Percentiles rank a stretch among this genome's conserved stretches.
phyloP scores from a whole-genome alignment of 305 asterid genomes.

The Fraxinus dipetala region DNA sequence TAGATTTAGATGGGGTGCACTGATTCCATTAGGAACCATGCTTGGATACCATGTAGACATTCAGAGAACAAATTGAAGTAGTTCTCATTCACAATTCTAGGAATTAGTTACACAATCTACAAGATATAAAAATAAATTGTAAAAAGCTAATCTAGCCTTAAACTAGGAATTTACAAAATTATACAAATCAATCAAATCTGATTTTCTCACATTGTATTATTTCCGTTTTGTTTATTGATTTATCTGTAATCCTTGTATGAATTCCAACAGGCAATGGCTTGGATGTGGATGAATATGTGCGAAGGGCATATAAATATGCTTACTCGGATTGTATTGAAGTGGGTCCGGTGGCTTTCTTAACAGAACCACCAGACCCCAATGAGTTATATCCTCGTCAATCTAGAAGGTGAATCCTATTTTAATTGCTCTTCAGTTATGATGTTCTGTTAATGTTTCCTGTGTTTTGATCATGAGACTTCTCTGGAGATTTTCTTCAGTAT shows the following conservation, averaged over 20 bases:
- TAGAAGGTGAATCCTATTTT: conserved; percentile 57
- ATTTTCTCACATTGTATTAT: conserved; percentile 11
- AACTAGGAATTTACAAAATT: background rate
- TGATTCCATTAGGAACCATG: background rate
- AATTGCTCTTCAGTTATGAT: conserved; percentile 9
- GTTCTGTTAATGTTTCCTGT: conserved; percentile 8
- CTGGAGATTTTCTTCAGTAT: conserved; percentile 1
- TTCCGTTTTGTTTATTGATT: background rate
- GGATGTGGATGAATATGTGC: conserved; percentile 94
- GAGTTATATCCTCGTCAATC: conserved; percentile 95
- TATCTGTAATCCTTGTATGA: conserved; percentile 20
- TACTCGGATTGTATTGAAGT: conserved; percentile 96
- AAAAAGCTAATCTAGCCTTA: background rate
- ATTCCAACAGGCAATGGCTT: conserved; percentile 77
- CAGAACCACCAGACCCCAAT: conserved; percentile 97
- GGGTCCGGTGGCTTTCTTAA: conserved; percentile 93
- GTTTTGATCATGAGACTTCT: background rate
- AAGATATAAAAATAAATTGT: background rate
- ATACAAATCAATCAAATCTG: background rate
- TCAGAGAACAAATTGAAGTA: background rate
- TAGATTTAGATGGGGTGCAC: background rate
- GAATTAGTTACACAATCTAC: background rate
- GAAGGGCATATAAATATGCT: conserved; percentile 95
- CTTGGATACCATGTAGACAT: background rate
- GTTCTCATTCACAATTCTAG: background rate